phyloP scores from a whole-genome alignment of 768 basidiomycete genomes.

The Mycena alexandri region DNA sequence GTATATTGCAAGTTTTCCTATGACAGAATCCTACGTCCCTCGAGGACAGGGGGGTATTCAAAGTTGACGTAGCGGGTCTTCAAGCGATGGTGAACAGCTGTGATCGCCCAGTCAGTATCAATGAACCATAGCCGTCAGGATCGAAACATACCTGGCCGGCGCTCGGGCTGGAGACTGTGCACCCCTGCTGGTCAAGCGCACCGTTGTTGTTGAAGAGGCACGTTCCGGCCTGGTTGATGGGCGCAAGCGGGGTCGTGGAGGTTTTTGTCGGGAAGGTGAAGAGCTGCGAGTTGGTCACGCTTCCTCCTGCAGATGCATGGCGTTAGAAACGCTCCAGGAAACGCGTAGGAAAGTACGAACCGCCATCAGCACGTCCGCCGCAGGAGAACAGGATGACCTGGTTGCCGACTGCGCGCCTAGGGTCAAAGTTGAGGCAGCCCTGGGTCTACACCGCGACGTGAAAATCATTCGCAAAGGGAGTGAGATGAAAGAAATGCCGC shows the following conservation, averaged over 20 bases:
- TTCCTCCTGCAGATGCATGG: slow-evolving; percentile 14
- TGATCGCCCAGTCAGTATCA: not conserved
- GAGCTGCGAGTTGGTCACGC: slow-evolving; percentile 41
- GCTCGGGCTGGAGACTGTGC: slow-evolving; percentile 31
- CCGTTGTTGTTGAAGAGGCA: slow-evolving; percentile 38
- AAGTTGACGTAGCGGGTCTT: not conserved
- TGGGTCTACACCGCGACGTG: slow-evolving; percentile 24
- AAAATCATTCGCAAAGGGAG: not conserved
- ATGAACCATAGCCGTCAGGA: not conserved
- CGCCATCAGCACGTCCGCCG: slow-evolving; percentile 42
- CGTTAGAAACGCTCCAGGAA: not conserved
- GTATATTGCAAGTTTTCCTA: slow-evolving; percentile 20
- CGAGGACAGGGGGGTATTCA: slow-evolving; percentile 1
- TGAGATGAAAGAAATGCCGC: not conserved
- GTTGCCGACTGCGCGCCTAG: slow-evolving; percentile 38
- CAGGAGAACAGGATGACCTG: slow-evolving; percentile 44
- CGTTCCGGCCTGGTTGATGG: slow-evolving; percentile 31
- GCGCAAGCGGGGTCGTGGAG: slow-evolving; percentile 30
- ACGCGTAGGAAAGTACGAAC: slow-evolving; percentile 22
- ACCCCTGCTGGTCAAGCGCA: slow-evolving; percentile 31
- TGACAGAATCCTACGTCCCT: slow-evolving; percentile 4
- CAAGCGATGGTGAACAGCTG: slow-evolving; percentile 30
- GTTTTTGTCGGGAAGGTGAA: slow-evolving; percentile 34
- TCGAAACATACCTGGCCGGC: slow-evolving; percentile 17
- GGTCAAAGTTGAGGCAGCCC: slow-evolving; percentile 44